Evolutionary conservation across 768 basidiomycete genomes (phyloP).

Genomic region (Lactarius vividus): DNA sequence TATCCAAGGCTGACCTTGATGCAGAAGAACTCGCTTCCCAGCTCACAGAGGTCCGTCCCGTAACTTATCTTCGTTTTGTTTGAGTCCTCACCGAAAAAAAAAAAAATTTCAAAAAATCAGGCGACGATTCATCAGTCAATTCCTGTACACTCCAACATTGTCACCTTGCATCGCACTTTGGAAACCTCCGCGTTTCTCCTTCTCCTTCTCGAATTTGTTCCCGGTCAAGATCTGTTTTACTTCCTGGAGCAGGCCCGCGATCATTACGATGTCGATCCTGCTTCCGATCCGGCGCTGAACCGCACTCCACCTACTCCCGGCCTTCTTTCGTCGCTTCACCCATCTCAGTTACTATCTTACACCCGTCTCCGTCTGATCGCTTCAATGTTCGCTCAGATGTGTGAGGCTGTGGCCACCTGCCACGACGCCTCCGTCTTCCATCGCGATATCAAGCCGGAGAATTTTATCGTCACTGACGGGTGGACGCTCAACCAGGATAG

Average conservation of each 20-base stretch:
- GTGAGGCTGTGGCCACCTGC: slow-evolving; percentile 92
- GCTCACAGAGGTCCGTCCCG: slow-evolving; percentile 72
- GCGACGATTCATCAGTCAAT: slow-evolving; percentile 95
- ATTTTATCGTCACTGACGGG: slow-evolving; percentile 92
- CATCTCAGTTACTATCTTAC: slow-evolving; percentile 76
- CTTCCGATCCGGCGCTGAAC: slow-evolving; percentile 38
- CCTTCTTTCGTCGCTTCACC: slow-evolving; percentile 79
- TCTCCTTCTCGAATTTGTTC: slow-evolving; percentile 92
- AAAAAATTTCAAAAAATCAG: slow-evolving; percentile 42
- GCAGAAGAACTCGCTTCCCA: slow-evolving; percentile 85
- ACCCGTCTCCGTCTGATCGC: slow-evolving; percentile 90
- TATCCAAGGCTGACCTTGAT: slow-evolving; percentile 92
- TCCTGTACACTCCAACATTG: slow-evolving; percentile 87
- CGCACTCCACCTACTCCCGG: slow-evolving; percentile 92
- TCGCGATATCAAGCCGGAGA: slow-evolving; percentile 99
- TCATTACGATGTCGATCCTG: slow-evolving; percentile 59
- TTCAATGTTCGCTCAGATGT: slow-evolving; percentile 99
- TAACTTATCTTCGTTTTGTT: slow-evolving; percentile 7
- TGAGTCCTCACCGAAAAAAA: not conserved
- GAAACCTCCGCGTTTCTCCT: slow-evolving; percentile 91
- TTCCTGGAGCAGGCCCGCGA: slow-evolving; percentile 96
- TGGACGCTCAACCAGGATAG: slow-evolving; percentile 53
- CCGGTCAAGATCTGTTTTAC: slow-evolving; percentile 96
- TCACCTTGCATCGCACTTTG: slow-evolving; percentile 89
- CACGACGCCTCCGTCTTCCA: slow-evolving; percentile 91